Base-by-base conservation (phyloP, 257 asterid species). In the Asclepias syriaca region DNA sequence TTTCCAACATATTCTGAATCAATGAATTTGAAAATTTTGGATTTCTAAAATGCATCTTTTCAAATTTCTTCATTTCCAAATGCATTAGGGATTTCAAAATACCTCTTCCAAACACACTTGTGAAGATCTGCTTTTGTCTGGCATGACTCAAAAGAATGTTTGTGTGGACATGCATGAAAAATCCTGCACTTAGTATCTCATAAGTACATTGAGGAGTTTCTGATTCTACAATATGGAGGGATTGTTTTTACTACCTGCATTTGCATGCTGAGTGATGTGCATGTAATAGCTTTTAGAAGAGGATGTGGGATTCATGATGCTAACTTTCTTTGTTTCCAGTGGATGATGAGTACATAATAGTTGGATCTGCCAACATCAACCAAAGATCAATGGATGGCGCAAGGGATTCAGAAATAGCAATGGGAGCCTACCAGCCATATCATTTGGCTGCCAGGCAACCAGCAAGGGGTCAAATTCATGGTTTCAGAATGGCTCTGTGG, bases 381-480 rank as follows among this genome's bases (percentile, higher is more conserved):
- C 98, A 93, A 74, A 79, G 98, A 68, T 90, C 97, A 21, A 89
- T 93, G 96, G 98, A 93, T 49, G 98, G 98, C 0, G 80, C 97
- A 2, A 81, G 98, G 70, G 98, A 93, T 53, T 86, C 97, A 0
- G 97, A 93, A 81, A 90, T 90, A 75, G 96, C 94, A 3, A 93
- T 90, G 79, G 97, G 97, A 18, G 97, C 89, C 2, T 90, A 89
- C 79, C 96, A 93, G 76, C 96, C 97, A 5, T 60, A 87, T 74
- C 92, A 93, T 65, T 54, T 90, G 69, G 75, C 90, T 6, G 53
- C 83, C 32, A 71, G 78, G 66, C 77, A 83, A 45, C 91, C 90
- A 0, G 97, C 96, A 22, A 80, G 92, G 77, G 97, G 98, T 15
- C 94, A 91, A 57, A 43, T 93, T 73, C 98, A 93, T 46, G 97